Evolutionary conservation across 2,329 filamentous ascomycete genomes (phyloP), one percentile per base, ranked within the genome.

Genomic region (Chaetomiaceae sp.): DNA sequence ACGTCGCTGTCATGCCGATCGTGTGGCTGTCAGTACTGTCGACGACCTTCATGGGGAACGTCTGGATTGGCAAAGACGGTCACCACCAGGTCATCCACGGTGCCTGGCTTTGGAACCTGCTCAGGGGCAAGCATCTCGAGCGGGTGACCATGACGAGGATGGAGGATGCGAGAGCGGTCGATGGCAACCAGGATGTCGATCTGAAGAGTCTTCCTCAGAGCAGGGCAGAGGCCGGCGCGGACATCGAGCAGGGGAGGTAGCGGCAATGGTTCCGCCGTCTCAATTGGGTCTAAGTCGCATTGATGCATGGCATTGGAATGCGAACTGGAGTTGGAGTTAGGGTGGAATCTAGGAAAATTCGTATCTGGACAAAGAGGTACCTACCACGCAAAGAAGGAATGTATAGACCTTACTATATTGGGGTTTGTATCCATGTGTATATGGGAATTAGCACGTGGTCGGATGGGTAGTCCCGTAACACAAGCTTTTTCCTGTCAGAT

Each of bases 1-100:
- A 82, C 55, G 70, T 83, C 32, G 68, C 79, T 0, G 73, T 86
- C 30, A 63, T 77, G 11, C 81, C 81, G 0, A 73, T 85, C 47
- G 71, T 83, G 64, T 60, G 66, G 20, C 22, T 68, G 64, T 60
- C 60, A 19, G 53, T 62, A 2, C 4, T 65, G 3, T 46, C 52
- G 6, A 57, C 62, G 8, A 51, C 56, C 0, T 57, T 62, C 6
- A 42, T 65, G 9, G 65, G 64, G 6, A 67, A 66, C 22, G 63
- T 67, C 4, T 60, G 59, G 51, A 60, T 67, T 27, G 48, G 38
- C 6, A 59, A 56, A 18, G 43, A 55, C 17, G 59, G 56, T 2
- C 56, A 48, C 1, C 58, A 61, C 15, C 53, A 60, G 18, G 52
- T 60, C 6, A 51, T 58, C 1, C 51, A 54, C 32, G 54, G 55